Conservation (phyloP, 1,284 basidiomycete genomes). For the Peniophora sp. region DNA sequence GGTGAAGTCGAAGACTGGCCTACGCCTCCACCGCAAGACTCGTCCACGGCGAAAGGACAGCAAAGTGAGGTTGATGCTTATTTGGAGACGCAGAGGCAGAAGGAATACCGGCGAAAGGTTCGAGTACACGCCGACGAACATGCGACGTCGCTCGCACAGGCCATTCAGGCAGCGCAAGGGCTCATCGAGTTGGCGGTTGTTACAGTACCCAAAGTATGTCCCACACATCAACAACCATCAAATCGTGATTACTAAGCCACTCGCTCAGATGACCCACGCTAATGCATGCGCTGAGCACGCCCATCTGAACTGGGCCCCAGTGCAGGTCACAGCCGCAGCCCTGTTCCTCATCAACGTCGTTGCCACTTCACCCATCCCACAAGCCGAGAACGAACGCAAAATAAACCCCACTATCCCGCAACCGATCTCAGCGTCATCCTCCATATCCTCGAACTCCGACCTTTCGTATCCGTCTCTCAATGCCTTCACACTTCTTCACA, state of each 20-base stretch:
- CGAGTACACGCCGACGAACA: neutral
- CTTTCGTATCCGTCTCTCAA: too few relatives aligned
- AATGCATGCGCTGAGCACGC: conserved; percentile 62
- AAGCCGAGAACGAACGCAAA: too few relatives aligned
- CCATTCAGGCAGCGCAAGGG: conserved; percentile 31
- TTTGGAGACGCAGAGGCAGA: too few relatives aligned
- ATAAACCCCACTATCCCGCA: too few relatives aligned
- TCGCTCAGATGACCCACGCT: too few relatives aligned
- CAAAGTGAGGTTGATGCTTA: too few relatives aligned
- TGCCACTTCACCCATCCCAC: conserved; percentile 71
- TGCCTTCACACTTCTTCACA: conserved; percentile 61
- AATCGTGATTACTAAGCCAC: too few relatives aligned
- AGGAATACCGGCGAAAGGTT: too few relatives aligned
- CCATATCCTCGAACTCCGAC: too few relatives aligned
- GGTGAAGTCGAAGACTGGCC: neutral
- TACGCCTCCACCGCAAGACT: too few relatives aligned
- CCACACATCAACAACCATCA: conserved; percentile 24
- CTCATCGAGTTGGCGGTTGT: conserved; percentile 24
- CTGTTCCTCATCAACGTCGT: conserved; percentile 84
- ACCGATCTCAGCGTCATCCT: too few relatives aligned
- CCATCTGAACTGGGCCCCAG: conserved; percentile 75
- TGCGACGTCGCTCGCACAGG: neutral
- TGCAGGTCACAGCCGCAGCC: conserved; percentile 74
- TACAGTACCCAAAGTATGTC: conserved; percentile 59
- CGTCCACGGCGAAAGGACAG: too few relatives aligned